Evolutionary conservation across 2,329 filamentous ascomycete genomes (phyloP).

Genomic region (Tolypocladium guangdongense): DNA sequence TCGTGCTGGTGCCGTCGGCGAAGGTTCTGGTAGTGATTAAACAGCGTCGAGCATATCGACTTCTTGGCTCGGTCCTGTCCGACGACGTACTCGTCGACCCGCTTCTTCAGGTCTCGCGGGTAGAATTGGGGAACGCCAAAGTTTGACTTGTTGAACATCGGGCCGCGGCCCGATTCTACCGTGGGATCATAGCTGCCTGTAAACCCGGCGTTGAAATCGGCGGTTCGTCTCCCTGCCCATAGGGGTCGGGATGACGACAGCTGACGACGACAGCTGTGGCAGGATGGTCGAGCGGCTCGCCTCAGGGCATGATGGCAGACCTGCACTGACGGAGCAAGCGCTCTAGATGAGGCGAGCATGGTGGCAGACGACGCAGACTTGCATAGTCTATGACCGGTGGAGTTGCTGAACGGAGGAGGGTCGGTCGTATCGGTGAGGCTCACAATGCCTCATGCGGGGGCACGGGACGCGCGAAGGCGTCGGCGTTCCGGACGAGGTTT

Average conservation of each 20-base stretch:
- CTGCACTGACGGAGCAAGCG: slow-evolving; percentile 21
- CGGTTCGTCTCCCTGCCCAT: slow-evolving; percentile 26
- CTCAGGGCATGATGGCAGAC: not conserved
- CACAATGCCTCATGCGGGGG: not conserved
- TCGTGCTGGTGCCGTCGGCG: slow-evolving; percentile 71
- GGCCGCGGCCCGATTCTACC: slow-evolving; percentile 41
- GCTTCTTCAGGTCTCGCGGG: slow-evolving; percentile 66
- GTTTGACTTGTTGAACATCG: slow-evolving; percentile 46
- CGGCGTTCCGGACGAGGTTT: not conserved
- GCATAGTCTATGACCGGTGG: not conserved
- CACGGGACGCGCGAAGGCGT: not conserved
- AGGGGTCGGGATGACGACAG: slow-evolving; percentile 13
- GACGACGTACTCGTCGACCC: slow-evolving; percentile 92
- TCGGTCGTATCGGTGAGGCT: not conserved
- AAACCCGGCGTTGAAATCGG: slow-evolving; percentile 46
- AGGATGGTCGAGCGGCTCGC: not conserved
- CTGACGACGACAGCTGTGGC: slow-evolving; percentile 6
- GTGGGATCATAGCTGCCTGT: slow-evolving; percentile 48
- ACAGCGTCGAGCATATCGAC: slow-evolving; percentile 82
- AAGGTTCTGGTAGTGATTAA: slow-evolving; percentile 91
- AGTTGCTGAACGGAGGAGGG: not conserved
- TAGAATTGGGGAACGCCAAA: slow-evolving; percentile 55
- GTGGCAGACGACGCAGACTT: slow-evolving; percentile 4
- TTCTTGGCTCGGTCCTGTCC: slow-evolving; percentile 93
- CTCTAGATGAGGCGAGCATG: slow-evolving; percentile 20